phyloP scores from a whole-genome alignment of 805 yeast species.

The Myxozyma lipomycoides region DNA sequence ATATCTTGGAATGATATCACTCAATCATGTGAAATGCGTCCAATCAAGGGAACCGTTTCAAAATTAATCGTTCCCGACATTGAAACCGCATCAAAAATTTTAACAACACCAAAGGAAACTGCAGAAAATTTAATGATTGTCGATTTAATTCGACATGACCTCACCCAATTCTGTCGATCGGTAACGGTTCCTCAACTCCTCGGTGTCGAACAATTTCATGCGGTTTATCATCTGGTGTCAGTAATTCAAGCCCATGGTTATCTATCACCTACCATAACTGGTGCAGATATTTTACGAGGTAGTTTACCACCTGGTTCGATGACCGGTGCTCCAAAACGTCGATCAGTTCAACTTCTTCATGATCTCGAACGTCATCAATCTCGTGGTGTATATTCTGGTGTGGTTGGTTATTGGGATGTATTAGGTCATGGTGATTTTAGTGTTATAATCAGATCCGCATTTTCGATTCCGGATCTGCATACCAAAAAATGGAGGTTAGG shows the following conservation, averaged over 20 bases:
- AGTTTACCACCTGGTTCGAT: conserved; percentile 97
- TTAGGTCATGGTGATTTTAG: conserved; percentile 92
- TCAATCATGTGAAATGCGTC: conserved; percentile 69
- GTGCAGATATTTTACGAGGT: conserved; percentile 71
- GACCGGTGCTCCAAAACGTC: conserved; percentile 98
- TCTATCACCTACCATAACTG: conserved; percentile 44
- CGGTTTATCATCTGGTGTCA: conserved; percentile 88
- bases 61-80: conserved; percentile 44
- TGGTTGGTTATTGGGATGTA: conserved; percentile 90
- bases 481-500: conserved; percentile 72
- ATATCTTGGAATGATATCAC: conserved; percentile 61
- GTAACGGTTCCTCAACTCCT: conserved; percentile 76
- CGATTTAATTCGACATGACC: conserved; percentile 89
- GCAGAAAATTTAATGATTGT: conserved; percentile 98
- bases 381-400: conserved; percentile 91
- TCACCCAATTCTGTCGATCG: conserved; percentile 58
- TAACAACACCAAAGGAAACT: conserved; percentile 58
- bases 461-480: conserved; percentile 54
- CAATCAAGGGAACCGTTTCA: conserved; percentile 92
- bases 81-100: neutral
- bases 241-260: conserved; percentile 49
- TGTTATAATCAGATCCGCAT: conserved; percentile 83
- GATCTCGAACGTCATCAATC: conserved; percentile 46
- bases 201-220: conserved; percentile 87
- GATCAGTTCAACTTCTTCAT: conserved; percentile 81